Percentiles rank a stretch among this genome's conserved stretches.
These are phyloP conservation scores for Aureoboletus auriporus DNA, from an alignment of 768 basidiomycete genomes.

Conservation along the genomic window DNA sequence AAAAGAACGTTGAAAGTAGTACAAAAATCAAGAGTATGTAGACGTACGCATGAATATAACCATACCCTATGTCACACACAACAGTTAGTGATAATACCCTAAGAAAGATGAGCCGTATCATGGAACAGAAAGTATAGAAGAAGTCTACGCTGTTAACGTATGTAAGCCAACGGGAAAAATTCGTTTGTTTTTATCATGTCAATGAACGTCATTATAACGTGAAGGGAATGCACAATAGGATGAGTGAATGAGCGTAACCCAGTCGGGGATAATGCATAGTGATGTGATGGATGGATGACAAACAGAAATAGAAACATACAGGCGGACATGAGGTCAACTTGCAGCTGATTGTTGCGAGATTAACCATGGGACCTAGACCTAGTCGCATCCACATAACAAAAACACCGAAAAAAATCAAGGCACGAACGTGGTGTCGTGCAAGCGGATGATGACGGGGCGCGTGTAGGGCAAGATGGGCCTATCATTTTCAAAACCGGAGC, in stretches of 20 bases:
- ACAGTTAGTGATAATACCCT: conserved; percentile 6
- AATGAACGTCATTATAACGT: conserved; percentile 5
- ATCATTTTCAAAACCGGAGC: conserved; percentile 17
- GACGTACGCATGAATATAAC: no score
- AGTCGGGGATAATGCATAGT: conserved; percentile 17
- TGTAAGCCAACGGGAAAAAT: not conserved
- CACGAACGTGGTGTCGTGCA: not conserved
- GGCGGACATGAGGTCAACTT: not conserved
- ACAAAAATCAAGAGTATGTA: conserved; percentile 1
- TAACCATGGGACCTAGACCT: conserved; percentile 16
- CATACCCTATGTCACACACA: conserved; percentile 14
- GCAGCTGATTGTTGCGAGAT: conserved; percentile 11
- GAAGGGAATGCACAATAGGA: conserved; percentile 11
- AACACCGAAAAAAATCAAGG: conserved; percentile 1
- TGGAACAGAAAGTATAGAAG: not conserved
- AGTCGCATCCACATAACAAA: conserved; percentile 6
- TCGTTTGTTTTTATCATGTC: conserved; percentile 5
- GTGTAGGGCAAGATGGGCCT: not conserved
- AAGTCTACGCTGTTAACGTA: conserved; percentile 12
- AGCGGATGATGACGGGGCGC: not conserved
- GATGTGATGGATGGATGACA: not conserved
- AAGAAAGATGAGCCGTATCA: not conserved
- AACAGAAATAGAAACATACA: conserved; percentile 5
- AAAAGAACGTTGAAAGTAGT: not conserved
- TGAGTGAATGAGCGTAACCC: conserved; percentile 10